Percentiles rank a stretch among this genome's conserved stretches.
Evolutionary conservation across 345 rosid genomes (phyloP).

Genomic region (Psidium guajava): DNA sequence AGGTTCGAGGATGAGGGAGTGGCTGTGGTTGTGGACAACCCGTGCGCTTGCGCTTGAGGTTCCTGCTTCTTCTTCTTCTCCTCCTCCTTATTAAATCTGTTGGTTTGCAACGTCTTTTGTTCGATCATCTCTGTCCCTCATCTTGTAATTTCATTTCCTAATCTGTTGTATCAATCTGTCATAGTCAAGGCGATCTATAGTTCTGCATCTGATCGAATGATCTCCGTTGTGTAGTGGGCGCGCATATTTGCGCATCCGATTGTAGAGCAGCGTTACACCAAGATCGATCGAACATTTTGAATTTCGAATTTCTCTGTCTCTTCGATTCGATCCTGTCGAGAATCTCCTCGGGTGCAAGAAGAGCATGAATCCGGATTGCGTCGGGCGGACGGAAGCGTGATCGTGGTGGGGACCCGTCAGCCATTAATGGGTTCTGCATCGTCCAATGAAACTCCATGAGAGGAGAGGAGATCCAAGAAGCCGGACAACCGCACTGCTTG

Average conservation of each 20-base stretch:
- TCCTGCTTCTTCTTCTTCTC: neutral
- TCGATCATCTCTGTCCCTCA: neutral
- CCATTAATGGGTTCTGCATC: neutral
- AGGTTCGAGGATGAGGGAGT: constrained; percentile 21
- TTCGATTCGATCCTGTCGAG: neutral
- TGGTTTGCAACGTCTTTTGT: neutral
- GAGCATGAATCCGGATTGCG: neutral
- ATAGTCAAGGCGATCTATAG: too few relatives aligned
- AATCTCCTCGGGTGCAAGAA: neutral
- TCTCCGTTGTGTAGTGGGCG: too few relatives aligned
- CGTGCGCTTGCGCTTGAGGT: constrained; percentile 57
- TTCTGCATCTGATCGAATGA: too few relatives aligned
- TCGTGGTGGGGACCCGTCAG: neutral
- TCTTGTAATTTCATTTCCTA: neutral
- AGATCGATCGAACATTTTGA: neutral
- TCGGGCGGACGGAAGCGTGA: neutral
- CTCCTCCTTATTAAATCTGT: neutral
- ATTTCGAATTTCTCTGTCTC: neutral
- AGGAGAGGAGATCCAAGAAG: neutral
- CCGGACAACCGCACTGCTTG: neutral
- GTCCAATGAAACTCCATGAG: neutral
- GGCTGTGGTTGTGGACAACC: constrained; percentile 20
- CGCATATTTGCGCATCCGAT: too few relatives aligned
- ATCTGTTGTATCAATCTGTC: too few relatives aligned
- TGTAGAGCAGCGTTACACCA: too few relatives aligned